Percentiles rank a stretch among this genome's conserved stretches.
Evolutionary conservation across 345 rosid genomes (phyloP).

Genomic region (Boechera divaricarpa): DNA sequence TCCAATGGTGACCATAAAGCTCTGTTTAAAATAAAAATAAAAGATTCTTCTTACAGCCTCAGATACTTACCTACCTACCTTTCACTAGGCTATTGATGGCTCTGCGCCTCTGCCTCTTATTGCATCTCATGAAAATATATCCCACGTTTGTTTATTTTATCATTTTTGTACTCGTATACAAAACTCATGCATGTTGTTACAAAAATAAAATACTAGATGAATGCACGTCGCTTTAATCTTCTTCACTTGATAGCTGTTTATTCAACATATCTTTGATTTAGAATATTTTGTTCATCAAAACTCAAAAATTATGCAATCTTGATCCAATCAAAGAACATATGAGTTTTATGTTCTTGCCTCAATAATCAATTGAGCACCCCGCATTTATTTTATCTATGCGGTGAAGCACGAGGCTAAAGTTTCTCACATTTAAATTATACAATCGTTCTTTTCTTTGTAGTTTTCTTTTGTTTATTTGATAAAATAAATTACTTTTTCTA

Average conservation of each 20-base stretch:
- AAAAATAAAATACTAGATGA: not conserved
- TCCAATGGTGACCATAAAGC: conserved; percentile 12
- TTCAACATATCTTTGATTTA: not conserved
- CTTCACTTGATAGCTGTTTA: not conserved
- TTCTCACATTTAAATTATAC: not conserved
- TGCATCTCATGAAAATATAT: conserved; percentile 27
- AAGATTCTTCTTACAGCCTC: conserved; percentile 33
- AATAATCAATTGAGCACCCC: not conserved
- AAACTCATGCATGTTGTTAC: not conserved
- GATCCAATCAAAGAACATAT: not conserved
- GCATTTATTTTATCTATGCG: not conserved
- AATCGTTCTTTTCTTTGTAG: not conserved
- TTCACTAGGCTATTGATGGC: conserved; percentile 11
- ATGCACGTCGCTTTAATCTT: not conserved
- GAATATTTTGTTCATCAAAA: not conserved
- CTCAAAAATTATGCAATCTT: not conserved
- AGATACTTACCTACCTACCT: conserved; percentile 10
- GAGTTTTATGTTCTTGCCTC: not conserved
- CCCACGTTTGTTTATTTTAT: conserved; percentile 25
- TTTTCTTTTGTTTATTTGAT: not conserved
- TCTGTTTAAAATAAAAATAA: not conserved
- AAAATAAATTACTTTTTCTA: not conserved
- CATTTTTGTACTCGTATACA: not conserved
- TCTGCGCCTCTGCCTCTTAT: conserved; percentile 28
- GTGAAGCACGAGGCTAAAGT: not conserved